phyloP scores from a whole-genome alignment of 208 protist species.

The Trypanosoma theileri region DNA sequence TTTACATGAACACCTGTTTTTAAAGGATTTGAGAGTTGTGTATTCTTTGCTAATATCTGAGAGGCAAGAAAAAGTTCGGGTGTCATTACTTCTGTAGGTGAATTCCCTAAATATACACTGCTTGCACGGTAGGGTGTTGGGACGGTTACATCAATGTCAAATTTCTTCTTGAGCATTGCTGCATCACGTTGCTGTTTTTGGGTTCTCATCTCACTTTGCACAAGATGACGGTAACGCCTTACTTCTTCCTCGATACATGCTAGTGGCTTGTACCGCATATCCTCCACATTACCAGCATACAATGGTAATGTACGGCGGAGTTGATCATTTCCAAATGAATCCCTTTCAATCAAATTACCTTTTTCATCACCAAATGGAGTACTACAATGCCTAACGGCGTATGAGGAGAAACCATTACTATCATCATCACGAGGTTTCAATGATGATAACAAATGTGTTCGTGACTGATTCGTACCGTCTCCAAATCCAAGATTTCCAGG shows the following conservation, averaged over 20 bases:
- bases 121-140: neutral
- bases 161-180: slow-evolving; percentile 21
- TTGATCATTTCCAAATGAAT: neutral
- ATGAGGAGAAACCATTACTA: no score
- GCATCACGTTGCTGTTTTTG: slow-evolving; percentile 39
- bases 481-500: neutral
- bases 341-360: neutral
- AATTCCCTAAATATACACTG: neutral
- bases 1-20: neutral
- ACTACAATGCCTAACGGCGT: no score
- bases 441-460: neutral
- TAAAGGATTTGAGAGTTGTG: neutral
- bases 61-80: neutral
- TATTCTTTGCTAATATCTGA: neutral
- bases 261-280: slow-evolving; percentile 59
- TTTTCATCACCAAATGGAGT: neutral
- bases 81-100: no score
- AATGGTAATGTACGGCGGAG: neutral
- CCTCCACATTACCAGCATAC: slow-evolving; percentile 43
- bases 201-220: slow-evolving; percentile 43
- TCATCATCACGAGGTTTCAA: neutral
- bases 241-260: slow-evolving; percentile 55
- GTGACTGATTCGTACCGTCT: neutral
- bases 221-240: slow-evolving; percentile 34
- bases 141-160: slow-evolving; percentile 19